These are phyloP conservation scores for Neurospora terricola DNA, from an alignment of 495 filamentous ascomycete species.

Conservation along the genomic window DNA sequence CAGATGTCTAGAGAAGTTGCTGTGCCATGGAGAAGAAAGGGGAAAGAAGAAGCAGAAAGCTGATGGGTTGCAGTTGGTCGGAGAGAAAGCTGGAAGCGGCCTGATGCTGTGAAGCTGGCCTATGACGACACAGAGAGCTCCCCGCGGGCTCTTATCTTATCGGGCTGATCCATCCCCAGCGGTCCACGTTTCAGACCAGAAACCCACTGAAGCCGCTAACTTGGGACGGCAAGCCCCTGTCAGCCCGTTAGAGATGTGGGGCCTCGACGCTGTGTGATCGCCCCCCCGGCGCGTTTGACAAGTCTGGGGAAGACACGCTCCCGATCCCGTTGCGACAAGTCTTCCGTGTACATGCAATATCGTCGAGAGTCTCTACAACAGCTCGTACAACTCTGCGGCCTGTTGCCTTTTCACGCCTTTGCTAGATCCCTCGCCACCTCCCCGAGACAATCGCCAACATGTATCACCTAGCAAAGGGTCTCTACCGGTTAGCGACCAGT, in stretches of 20 bases:
- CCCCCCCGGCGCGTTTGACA: background rate
- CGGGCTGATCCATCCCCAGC: background rate
- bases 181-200: background rate
- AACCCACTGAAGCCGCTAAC: background rate
- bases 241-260: background rate
- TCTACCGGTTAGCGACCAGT: conserved; percentile 88
- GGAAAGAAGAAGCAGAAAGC: background rate
- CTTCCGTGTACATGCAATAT: background rate
- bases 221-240: background rate
- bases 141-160: background rate
- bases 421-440: background rate
- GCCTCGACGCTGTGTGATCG: background rate
- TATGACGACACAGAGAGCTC: background rate
- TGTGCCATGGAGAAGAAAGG: background rate
- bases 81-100: background rate
- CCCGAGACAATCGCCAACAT: conserved; percentile 37
- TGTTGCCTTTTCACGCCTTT: background rate
- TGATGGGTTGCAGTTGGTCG: background rate
- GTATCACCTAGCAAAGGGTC: conserved; percentile 93
- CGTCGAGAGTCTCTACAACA: background rate
- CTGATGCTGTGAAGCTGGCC: background rate
- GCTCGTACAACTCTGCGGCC: background rate
- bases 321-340: background rate
- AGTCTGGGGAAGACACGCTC: background rate
- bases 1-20: background rate